Evolutionary conservation across 1,284 basidiomycete genomes (phyloP).

Genomic region (Acaromyces ingoldii): DNA sequence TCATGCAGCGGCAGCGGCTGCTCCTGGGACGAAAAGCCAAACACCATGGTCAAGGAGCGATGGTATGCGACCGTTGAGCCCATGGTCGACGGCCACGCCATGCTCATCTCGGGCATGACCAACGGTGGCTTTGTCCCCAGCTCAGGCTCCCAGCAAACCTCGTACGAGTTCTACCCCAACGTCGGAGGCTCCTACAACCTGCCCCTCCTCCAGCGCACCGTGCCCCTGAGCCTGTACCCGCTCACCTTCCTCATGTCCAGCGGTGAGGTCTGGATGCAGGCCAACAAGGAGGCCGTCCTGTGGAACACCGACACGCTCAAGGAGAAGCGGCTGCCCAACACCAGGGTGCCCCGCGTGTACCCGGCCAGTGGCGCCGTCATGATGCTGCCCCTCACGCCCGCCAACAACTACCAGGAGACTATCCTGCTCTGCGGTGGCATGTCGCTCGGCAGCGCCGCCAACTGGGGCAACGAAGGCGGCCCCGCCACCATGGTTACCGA

Average conservation of each 20-base stretch:
- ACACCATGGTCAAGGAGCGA: slow-evolving; percentile 32
- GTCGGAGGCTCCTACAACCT: slow-evolving; percentile 18
- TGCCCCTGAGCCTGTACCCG: slow-evolving; percentile 40
- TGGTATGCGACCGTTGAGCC: slow-evolving; percentile 47
- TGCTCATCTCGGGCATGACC: slow-evolving; percentile 37
- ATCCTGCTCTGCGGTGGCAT: slow-evolving; percentile 45
- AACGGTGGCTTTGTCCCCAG: slow-evolving; percentile 39
- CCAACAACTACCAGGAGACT: slow-evolving; percentile 34
- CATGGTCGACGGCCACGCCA: slow-evolving; percentile 28
- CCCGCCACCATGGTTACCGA: slow-evolving; percentile 23
- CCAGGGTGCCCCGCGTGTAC: slow-evolving; percentile 33
- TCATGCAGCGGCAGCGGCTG: slow-evolving; percentile 28
- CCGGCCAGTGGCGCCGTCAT: slow-evolving; percentile 37
- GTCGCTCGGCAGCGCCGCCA: slow-evolving; percentile 15
- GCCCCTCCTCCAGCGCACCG: slow-evolving; percentile 22
- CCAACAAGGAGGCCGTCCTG: slow-evolving; percentile 21
- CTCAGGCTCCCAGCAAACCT: slow-evolving; percentile 27
- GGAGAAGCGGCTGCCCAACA: slow-evolving; percentile 28
- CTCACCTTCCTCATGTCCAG: slow-evolving; percentile 37
- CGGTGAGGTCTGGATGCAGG: slow-evolving; percentile 1
- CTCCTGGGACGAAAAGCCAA: slow-evolving; percentile 24
- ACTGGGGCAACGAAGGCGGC: slow-evolving; percentile 42
- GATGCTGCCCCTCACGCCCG: slow-evolving; percentile 34
- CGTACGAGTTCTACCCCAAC: slow-evolving; percentile 42
- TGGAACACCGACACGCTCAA: slow-evolving; percentile 26